Base-by-base conservation (phyloP, 768 basidiomycete genomes). In the Tulasnella sp. region DNA sequence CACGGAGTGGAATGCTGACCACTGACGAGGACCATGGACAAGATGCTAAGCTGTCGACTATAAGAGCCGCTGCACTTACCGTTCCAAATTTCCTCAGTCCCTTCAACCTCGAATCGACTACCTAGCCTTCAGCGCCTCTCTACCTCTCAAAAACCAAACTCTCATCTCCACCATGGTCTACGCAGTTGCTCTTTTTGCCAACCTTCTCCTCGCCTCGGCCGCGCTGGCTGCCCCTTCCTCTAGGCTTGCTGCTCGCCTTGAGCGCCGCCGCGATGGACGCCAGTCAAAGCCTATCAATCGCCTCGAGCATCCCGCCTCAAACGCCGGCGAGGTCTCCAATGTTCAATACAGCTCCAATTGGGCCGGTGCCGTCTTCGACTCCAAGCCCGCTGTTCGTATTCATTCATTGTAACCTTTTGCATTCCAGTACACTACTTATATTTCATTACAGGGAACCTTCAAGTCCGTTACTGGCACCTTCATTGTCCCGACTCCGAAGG, bases 391-490 rank as follows among this genome's bases (percentile, higher is more conserved):
- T 19, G 38, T 65, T 61, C 4, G 38, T 21, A 5, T 64, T 64
- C 48, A 29, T 4, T 17, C 9, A 11, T 15, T 5, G 21, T 17
- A 21, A 27, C 21, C 8, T 24, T 0, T 24, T 32, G 50, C 50
- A 3, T 23, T 5, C 32, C 1, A 21, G 34, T 19, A 1, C 48
- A 27, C 5, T 17, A 11, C 21, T 38, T 38, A 5, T 38, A 38
- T 65, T 64, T 13, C 58, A 15, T 24, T 21, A 47, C 10, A 72
- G 70, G 65, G 64, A 49, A 73, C 71, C 26, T 73, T 64, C 70
- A 70, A 68, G 65, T 66, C 68, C 32, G 71, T 73, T n/a, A 73
- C 72, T 15, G 71, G 68, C 13, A 73, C 71, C 7, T 71, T 72
- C 63, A 65, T 65, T 19, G 68, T 72, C 17, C 72, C 72, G 27